Percentiles rank a stretch among this genome's conserved stretches.
Conservation (phyloP, 2,329 filamentous ascomycete genomes). For the Aspergillus aculeatinus region DNA sequence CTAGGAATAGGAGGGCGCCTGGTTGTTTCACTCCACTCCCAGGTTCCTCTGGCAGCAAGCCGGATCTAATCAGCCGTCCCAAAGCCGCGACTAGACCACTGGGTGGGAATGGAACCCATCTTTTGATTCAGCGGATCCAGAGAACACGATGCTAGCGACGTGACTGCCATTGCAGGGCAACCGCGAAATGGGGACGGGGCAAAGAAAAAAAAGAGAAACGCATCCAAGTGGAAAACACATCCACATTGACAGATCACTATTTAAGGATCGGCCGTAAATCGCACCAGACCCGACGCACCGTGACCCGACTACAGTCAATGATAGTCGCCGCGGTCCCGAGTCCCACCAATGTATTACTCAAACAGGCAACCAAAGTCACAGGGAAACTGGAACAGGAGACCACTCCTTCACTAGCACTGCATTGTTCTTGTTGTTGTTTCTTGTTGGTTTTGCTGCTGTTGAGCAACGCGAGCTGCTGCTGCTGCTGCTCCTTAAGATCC, state of each 20-base stretch:
- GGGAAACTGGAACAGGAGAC: neutral
- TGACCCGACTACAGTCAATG: slow-evolving; percentile 4
- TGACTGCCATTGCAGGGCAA: neutral
- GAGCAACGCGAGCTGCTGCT: neutral
- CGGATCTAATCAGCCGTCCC: neutral
- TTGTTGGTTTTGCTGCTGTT: neutral
- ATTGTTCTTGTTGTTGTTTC: neutral
- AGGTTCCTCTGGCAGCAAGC: neutral
- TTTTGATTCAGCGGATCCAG: neutral
- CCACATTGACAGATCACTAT: slow-evolving; percentile 8
- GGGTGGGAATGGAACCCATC: neutral
- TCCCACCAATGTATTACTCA: slow-evolving; percentile 4
- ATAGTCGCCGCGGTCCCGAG: slow-evolving; percentile 4
- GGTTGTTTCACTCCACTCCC: slow-evolving; percentile 2
- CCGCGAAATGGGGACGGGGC: neutral
- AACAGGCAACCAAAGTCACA: neutral
- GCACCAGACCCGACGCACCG: slow-evolving; percentile 5
- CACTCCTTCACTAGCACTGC: neutral
- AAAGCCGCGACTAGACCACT: neutral
- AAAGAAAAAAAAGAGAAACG: neutral
- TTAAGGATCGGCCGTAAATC: slow-evolving; percentile 8
- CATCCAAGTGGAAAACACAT: slow-evolving; percentile 1
- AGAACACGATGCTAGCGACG: neutral
- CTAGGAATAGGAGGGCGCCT: slow-evolving; percentile 5
- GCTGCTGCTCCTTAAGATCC: slow-evolving; percentile 4